These are phyloP conservation scores for Termitomyces sp. DNA, from an alignment of 768 basidiomycete species.

Conservation along the genomic window DNA sequence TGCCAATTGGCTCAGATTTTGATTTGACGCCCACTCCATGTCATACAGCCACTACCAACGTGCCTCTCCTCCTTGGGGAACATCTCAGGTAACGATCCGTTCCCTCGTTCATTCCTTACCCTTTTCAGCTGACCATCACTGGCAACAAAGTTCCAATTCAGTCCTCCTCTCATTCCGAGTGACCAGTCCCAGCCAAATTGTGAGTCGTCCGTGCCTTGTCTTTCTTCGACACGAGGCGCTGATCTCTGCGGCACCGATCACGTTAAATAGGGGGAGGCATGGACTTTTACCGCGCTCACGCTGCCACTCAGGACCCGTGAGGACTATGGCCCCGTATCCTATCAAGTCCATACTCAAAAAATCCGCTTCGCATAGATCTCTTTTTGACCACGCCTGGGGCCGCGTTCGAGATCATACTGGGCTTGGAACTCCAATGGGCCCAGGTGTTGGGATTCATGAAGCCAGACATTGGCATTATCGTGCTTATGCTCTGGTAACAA, in stretches of 20 bases:
- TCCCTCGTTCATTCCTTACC: slow-evolving; percentile 2
- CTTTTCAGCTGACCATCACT: slow-evolving; percentile 3
- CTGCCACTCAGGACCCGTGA: slow-evolving; percentile 53
- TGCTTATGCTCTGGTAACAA: slow-evolving; percentile 54
- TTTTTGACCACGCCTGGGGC: slow-evolving; percentile 53
- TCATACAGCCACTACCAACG: slow-evolving; percentile 42
- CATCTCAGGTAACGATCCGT: slow-evolving; percentile 27
- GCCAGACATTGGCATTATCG: slow-evolving; percentile 64
- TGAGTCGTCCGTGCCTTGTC: slow-evolving; percentile 26
- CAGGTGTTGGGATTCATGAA: slow-evolving; percentile 55
- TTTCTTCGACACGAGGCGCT: slow-evolving; percentile 15
- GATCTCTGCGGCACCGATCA: slow-evolving; percentile 7
- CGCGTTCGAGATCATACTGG: slow-evolving; percentile 39
- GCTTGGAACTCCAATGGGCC: slow-evolving; percentile 22
- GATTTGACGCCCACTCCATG: slow-evolving; percentile 27
- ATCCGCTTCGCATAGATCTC: slow-evolving; percentile 42
- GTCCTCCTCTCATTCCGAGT: slow-evolving; percentile 34
- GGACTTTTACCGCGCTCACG: slow-evolving; percentile 65
- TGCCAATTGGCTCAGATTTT: slow-evolving; percentile 4
- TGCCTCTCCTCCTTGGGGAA: slow-evolving; percentile 46
- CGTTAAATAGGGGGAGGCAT: slow-evolving; percentile 49
- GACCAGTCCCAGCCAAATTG: slow-evolving; percentile 53
- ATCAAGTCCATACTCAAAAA: slow-evolving; percentile 13
- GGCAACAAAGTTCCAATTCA: slow-evolving; percentile 34
- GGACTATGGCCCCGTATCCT: slow-evolving; percentile 19